Base-by-base conservation (phyloP, 441 rosid genomes). In the Gossypium gossypioides region DNA sequence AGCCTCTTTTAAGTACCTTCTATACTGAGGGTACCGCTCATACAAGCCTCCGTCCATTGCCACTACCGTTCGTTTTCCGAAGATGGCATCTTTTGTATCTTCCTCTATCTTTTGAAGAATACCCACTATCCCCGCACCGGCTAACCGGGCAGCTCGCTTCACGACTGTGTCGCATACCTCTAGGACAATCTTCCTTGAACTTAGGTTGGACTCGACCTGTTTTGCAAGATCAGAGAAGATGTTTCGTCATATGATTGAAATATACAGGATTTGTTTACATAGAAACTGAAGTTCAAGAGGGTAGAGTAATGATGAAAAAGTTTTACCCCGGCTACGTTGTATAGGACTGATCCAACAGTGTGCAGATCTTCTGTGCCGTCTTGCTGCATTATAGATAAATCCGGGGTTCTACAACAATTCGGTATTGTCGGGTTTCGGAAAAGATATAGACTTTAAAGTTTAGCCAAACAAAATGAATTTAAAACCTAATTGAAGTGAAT, bases 31-130 rank as follows among this genome's bases (percentile, higher is more conserved):
- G 75, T 93, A 86, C 65, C 81, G 87, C 78, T 86, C 95, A 3
- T 93, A 91, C 22, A 91, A 74, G 3, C 95, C 92, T 42, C 95
- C 98, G 6, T 93, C 96, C 89, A 86, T 89, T 7, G 96, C 97
- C 63, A 91, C 96, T 40, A 87, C 96, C 0, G 91, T 87, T 76
- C 87, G 84, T 80, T 86, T 85, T 19, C 92, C 85, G 0, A 83
- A 87, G 44, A 85, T 69, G 9, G 77, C 40, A 40, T 89, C 90
- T 76, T 85, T 77, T 0, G 96, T 83, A 24, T 88, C 95, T 46
- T 76, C 81, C 69, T 87, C 98, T 81, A 90, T 83, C 86, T 90
- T 91, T 72, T 89, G 88, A 51, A 91, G 85, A 74, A 91, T 81
- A 54, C 96, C 92, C 0, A 90, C 97, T 16, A 91, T 86, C 55